phyloP scores from a whole-genome alignment of 441 rosid species.

The Populus hybrid region DNA sequence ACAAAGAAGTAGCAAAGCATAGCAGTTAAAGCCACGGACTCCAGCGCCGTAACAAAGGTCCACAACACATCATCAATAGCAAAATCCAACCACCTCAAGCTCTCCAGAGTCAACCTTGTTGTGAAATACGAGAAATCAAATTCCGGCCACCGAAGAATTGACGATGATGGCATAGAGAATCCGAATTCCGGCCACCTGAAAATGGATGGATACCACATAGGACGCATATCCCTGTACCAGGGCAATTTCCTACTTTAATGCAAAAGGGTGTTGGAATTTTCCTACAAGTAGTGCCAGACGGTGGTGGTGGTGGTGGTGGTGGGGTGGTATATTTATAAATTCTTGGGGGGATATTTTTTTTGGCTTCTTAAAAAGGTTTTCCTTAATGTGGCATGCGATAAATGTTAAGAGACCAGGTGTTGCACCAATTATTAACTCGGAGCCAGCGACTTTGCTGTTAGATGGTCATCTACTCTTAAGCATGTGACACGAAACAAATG shows the following conservation, averaged over 20 bases:
- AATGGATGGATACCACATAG: slow-evolving; percentile 19
- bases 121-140: slow-evolving; percentile 44
- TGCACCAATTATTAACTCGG: background rate
- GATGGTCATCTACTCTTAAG: background rate
- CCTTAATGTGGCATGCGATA: background rate
- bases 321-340: too few relatives aligned
- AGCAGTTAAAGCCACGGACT: slow-evolving; percentile 59
- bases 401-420: background rate
- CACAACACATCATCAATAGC: slow-evolving; percentile 68
- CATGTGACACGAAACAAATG: too few relatives aligned
- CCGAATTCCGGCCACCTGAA: slow-evolving; percentile 36
- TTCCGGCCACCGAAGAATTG: slow-evolving; percentile 56
- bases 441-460: background rate
- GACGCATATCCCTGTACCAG: slow-evolving; percentile 7
- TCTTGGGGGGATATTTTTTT: background rate
- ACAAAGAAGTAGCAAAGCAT: slow-evolving; percentile 75
- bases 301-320: too few relatives aligned
- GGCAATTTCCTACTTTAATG: background rate
- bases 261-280: background rate
- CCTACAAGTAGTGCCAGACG: background rate
- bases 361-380: background rate
- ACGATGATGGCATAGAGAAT: slow-evolving; percentile 18
- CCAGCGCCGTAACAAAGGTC: slow-evolving; percentile 52
- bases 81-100: slow-evolving; percentile 44
- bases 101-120: slow-evolving; percentile 40